Evolutionary conservation across 306 rosid genomes (phyloP).

Genomic region (Cucumis melo): DNA sequence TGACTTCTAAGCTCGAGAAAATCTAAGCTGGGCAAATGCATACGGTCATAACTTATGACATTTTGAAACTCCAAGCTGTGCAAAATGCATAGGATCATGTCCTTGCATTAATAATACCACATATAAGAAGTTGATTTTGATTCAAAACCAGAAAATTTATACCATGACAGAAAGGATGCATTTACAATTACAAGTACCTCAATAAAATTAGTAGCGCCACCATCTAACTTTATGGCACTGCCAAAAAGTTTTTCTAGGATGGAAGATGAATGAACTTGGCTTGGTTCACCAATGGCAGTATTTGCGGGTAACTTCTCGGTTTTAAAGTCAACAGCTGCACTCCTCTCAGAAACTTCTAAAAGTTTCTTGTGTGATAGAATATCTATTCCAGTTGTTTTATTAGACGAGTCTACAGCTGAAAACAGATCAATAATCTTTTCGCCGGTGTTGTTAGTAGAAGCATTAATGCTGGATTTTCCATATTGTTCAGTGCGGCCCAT

Average conservation of each 20-base stretch:
- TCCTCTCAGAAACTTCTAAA: slow-evolving; percentile 35
- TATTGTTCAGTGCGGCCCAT: slow-evolving; percentile 26
- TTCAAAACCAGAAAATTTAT: neutral
- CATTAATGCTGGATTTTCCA: slow-evolving; percentile 26
- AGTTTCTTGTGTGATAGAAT: slow-evolving; percentile 29
- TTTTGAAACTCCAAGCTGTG: neutral
- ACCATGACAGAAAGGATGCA: neutral
- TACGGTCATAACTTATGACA: neutral
- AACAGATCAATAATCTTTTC: slow-evolving; percentile 25
- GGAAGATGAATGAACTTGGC: slow-evolving; percentile 43
- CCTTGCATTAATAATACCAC: neutral
- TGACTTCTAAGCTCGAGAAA: no score
- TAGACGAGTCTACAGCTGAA: slow-evolving; percentile 29
- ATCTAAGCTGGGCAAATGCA: no score
- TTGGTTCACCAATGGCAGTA: slow-evolving; percentile 24
- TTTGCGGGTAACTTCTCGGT: slow-evolving; percentile 37
- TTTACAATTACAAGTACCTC: slow-evolving; percentile 35
- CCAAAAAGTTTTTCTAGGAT: slow-evolving; percentile 62
- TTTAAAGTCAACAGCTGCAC: slow-evolving; percentile 29
- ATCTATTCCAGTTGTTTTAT: slow-evolving; percentile 23
- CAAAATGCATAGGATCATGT: neutral
- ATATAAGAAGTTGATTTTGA: neutral
- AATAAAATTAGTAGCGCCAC: slow-evolving; percentile 28
- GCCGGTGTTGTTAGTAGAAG: slow-evolving; percentile 26
- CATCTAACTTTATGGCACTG: slow-evolving; percentile 31